Percentiles rank a stretch among this genome's conserved stretches.
Evolutionary conservation across 2,329 filamentous ascomycete genomes (phyloP).

Genomic region (Domatiomyces catenatus): DNA sequence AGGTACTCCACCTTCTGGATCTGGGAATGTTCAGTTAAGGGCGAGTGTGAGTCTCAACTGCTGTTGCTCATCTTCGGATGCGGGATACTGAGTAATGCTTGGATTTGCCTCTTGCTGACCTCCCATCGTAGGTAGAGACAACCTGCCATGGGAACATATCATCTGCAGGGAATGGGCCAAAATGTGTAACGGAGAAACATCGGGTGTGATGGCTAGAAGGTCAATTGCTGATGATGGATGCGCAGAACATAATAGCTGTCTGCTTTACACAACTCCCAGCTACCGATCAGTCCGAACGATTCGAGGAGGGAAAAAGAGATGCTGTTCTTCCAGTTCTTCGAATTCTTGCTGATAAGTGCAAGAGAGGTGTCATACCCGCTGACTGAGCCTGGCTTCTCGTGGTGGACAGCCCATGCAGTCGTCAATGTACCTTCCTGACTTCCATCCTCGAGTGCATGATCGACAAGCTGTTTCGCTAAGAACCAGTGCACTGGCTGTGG

Average conservation of each 20-base stretch:
- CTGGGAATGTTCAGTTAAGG: constrained; percentile 49
- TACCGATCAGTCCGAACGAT: constrained; percentile 6
- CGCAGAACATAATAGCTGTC: constrained; percentile 28
- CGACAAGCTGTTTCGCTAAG: background rate
- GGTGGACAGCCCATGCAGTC: background rate
- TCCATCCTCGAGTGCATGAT: background rate
- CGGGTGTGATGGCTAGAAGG: background rate
- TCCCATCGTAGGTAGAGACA: constrained; percentile 61
- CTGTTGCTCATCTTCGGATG: constrained; percentile 4
- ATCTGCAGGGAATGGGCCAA: constrained; percentile 56
- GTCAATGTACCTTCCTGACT: background rate
- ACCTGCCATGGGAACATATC: constrained; percentile 76
- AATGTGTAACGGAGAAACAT: background rate
- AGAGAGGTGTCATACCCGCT: background rate
- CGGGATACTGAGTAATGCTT: background rate
- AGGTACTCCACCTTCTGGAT: constrained; percentile 65
- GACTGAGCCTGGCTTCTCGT: background rate
- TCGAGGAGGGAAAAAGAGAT: background rate
- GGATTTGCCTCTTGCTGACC: constrained; percentile 49
- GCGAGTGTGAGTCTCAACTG: constrained; percentile 50
- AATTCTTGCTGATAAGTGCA: background rate
- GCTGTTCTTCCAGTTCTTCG: background rate
- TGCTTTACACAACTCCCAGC: constrained; percentile 30
- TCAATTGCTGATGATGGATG: background rate
- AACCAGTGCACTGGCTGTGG: background rate